Evolutionary conservation across 345 rosid species (phyloP).

Genomic region (Arabidopsis thaliana): TAIR10.1 NC_003071.7:16407001-16407500

Average conservation of each 20-base stretch:
- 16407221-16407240: neutral
- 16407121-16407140: neutral
- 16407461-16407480: slow-evolving; percentile 34
- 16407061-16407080: no score
- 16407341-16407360: slow-evolving; percentile 41
- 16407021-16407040: slow-evolving; percentile 1
- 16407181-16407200: neutral
- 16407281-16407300: slow-evolving; percentile 41
- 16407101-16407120: neutral
- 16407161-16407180: neutral
- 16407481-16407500: slow-evolving; percentile 39
- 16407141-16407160: no score
- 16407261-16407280: slow-evolving; percentile 34
- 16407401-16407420: slow-evolving; percentile 21
- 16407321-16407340: slow-evolving; percentile 45
- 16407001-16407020: neutral
- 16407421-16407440: slow-evolving; percentile 20
- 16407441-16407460: slow-evolving; percentile 16
- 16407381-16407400: slow-evolving; percentile 21
- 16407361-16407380: slow-evolving; percentile 41
- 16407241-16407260: neutral
- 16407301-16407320: slow-evolving; percentile 32
- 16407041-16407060: neutral
- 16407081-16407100: no score
- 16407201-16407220: neutral